These are phyloP conservation scores for Tremellales sp. DNA, from an alignment of 1,284 basidiomycete species.

Conservation along the genomic window DNA sequence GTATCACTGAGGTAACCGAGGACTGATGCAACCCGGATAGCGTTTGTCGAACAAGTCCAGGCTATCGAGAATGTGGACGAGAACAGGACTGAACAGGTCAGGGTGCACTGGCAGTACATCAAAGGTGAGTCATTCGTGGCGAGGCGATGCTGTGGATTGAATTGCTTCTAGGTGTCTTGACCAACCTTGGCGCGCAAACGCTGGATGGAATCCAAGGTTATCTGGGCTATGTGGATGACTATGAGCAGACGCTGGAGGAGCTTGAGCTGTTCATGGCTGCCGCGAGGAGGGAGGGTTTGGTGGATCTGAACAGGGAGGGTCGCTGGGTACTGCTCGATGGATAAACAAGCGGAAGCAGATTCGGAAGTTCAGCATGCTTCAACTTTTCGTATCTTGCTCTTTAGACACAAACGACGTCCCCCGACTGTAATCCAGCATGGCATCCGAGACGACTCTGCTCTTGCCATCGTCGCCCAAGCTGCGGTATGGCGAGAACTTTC, in stretches of 20 bases:
- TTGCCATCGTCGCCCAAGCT: slow-evolving; percentile 1
- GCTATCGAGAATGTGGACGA: slow-evolving; percentile 6
- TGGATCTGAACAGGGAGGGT: slow-evolving; percentile 62
- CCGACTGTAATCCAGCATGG: too few species aligned
- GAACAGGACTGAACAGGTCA: slow-evolving; percentile 5
- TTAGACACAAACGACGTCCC: too few species aligned
- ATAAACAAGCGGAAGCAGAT: too few species aligned
- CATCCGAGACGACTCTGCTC: slow-evolving; percentile 1
- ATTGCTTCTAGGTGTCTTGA: slow-evolving; percentile 81
- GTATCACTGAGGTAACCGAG: not conserved
- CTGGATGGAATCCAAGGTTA: slow-evolving; percentile 75
- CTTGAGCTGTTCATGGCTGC: slow-evolving; percentile 71
- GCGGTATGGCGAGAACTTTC: not conserved
- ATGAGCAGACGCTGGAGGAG: slow-evolving; percentile 71
- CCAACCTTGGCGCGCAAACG: slow-evolving; percentile 68
- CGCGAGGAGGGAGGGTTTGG: slow-evolving; percentile 67
- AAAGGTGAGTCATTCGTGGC: slow-evolving; percentile 1
- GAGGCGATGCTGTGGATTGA: slow-evolving; percentile 26
- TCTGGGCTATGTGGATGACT: slow-evolving; percentile 70
- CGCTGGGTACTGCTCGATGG: slow-evolving; percentile 60
- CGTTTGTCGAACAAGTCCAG: slow-evolving; percentile 5
- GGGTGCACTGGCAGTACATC: slow-evolving; percentile 54
- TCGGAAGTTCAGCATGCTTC: too few species aligned
- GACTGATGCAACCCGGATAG: not conserved
- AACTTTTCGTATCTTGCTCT: too few species aligned